These are phyloP conservation scores for Cyberlindnera xylosilytica DNA, from an alignment of 805 yeast species.

Conservation along the genomic window DNA sequence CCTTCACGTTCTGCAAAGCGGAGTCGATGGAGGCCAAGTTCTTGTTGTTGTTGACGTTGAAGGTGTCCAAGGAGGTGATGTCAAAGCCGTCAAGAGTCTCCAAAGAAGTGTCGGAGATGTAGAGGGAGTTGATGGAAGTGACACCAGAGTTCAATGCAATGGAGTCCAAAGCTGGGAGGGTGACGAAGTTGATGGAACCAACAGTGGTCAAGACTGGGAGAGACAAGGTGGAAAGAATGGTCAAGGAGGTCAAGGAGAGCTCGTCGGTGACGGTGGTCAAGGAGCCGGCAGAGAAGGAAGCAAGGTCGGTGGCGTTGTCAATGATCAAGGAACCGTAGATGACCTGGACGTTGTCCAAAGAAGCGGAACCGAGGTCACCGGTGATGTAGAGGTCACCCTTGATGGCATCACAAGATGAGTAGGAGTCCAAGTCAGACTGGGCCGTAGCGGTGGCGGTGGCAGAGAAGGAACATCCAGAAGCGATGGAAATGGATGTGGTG, in stretches of 20 bases:
- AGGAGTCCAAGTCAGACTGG: constrained; percentile 72
- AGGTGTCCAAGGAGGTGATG: constrained; percentile 43
- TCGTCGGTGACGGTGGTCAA: constrained; percentile 72
- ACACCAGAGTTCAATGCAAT: constrained; percentile 71
- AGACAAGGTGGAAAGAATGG: constrained; percentile 62
- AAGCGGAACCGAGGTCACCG: constrained; percentile 61
- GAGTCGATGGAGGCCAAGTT: constrained; percentile 71
- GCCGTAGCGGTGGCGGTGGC: constrained; percentile 66
- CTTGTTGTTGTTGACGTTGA: constrained; percentile 89
- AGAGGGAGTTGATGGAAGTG: constrained; percentile 65
- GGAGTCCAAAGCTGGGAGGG: constrained; percentile 77
- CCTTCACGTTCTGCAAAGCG: constrained; percentile 69
- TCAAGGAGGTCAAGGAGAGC: constrained; percentile 59
- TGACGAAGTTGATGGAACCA: constrained; percentile 74
- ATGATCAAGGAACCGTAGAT: constrained; percentile 74
- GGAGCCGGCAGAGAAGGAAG: constrained; percentile 71
- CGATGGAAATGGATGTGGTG: constrained; percentile 43
- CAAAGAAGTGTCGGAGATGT: constrained; percentile 72
- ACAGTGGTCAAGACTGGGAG: constrained; percentile 80
- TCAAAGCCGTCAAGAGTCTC: constrained; percentile 65
- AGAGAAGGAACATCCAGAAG: constrained; percentile 64
- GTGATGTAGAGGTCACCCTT: constrained; percentile 73
- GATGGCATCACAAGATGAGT: constrained; percentile 73
- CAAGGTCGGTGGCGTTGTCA: constrained; percentile 60
- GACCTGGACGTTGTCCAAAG: constrained; percentile 71